Evolutionary conservation across 176 grass and related monocot species (phyloP).

Genomic region (Metroxylon sagu): DNA sequence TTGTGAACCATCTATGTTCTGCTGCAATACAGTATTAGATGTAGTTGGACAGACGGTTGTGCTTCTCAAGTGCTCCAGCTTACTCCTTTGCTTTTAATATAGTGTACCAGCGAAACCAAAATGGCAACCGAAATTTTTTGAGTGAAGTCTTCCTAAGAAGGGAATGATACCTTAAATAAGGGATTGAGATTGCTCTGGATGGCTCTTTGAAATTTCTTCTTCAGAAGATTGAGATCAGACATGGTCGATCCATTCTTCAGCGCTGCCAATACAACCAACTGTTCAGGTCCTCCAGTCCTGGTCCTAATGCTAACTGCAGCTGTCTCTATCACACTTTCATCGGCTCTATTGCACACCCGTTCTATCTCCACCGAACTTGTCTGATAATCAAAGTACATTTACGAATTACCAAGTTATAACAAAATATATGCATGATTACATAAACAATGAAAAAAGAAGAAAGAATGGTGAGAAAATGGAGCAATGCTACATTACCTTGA

Average conservation of each 20-base stretch:
- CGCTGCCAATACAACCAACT: conserved; percentile 64
- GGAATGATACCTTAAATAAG: conserved; percentile 69
- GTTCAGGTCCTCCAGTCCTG: conserved; percentile 59
- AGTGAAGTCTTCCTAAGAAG: background rate
- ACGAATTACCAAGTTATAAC: background rate
- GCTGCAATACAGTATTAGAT: no score
- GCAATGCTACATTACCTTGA: conserved; percentile 47
- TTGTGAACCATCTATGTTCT: no score
- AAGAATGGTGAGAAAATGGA: background rate
- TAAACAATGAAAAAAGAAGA: no score
- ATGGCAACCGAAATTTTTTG: no score
- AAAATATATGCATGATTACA: background rate
- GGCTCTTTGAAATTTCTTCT: conserved; percentile 68
- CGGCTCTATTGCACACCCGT: conserved; percentile 64
- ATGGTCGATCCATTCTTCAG: conserved; percentile 42
- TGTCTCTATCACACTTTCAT: conserved; percentile 74
- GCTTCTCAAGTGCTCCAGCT: no score
- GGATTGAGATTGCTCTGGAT: conserved; percentile 87
- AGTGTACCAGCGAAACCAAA: no score
- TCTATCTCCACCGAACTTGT: conserved; percentile 98
- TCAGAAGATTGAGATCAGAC: conserved; percentile 35
- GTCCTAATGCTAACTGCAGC: conserved; percentile 67
- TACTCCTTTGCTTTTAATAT: no score
- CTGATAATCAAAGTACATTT: conserved; percentile 14
- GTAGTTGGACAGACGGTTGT: no score